A percentile compares a stretch with the other conserved stretches of the same genome.
Conservation (phyloP, 169 alveolate genomes). For the Plasmodium coatneyi region DNA sequence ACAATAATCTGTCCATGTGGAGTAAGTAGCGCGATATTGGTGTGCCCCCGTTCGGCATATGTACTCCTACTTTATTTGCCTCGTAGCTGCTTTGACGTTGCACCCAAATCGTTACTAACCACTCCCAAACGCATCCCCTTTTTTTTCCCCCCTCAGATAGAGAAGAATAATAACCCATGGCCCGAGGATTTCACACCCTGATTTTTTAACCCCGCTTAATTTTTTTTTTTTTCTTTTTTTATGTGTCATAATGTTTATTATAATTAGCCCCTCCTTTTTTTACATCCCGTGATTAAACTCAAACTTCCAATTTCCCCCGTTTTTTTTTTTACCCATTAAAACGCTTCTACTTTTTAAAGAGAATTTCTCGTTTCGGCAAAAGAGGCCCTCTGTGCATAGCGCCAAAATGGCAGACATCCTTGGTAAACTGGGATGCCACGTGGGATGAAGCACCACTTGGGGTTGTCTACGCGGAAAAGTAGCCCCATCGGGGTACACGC, state of each 20-base stretch:
- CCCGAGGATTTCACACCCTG: not conserved
- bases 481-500: not conserved
- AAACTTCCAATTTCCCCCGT: not conserved
- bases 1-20: constrained; percentile 71
- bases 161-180: constrained; percentile 40
- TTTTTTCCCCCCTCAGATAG: constrained; percentile 35
- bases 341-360: not conserved
- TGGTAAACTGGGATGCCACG: not conserved
- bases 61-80: not conserved
- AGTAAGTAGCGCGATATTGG: constrained; percentile 23
- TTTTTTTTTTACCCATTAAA: not conserved
- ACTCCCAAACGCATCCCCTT: not conserved
- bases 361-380: not conserved
- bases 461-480: not conserved
- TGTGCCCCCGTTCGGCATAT: not conserved
- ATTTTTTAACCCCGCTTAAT: not conserved
- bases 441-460: not conserved
- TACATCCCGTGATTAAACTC: not conserved
- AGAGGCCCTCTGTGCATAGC: not conserved
- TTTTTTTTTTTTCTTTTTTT: not conserved
- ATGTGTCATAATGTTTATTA: not conserved
- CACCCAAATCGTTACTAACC: not conserved
- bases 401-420: not conserved
- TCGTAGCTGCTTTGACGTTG: not conserved
- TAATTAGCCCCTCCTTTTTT: not conserved